Base-by-base conservation (phyloP, 1,284 basidiomycete genomes). In the Taiwanofungus camphoratus region DNA sequence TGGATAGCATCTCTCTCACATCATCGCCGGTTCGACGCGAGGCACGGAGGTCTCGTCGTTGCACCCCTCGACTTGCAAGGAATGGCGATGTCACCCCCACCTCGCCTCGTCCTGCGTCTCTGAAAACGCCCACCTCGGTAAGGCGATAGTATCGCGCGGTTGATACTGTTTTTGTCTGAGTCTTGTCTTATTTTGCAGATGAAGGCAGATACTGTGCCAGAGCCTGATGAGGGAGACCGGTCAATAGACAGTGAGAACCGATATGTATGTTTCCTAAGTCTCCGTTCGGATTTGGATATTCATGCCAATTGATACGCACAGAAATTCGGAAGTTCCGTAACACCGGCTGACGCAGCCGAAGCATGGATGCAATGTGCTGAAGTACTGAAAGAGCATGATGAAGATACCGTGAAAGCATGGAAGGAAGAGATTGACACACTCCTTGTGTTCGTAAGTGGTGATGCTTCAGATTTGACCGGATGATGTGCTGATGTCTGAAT, bases 361-460 rank as follows among this genome's bases (percentile, higher is more conserved):
- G n/a, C 50, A 3, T 55, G 52, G 54, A 36, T 42, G 30, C 39
- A 42, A 20, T 55, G 54, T 40, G 46, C 54, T 1, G 36, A 36
- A 5, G 50, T 46, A 2, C 39, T 55, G 44, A 53, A 52, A 31
- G 50, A 52, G 2, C 43, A 56, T 19, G 52, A 52, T 20, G 49
- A 51, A 13, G 45, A 39, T 7, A 39, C 40, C 12, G 47, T 54
- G 2, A 39, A 51, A 22, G 49, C 48, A 13, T 54, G 54, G 54
- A 56, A 56, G 30, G 52, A 54, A 20, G 54, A 56, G 23, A 52
- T 56, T 13, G 51, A 56, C 19, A 50, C 52, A 1, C 49, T 54
- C 18, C 49, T 56, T 5, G 51, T 56, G 11, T 54, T 54, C 38
- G 54, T 56, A 38, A 38, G 54, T 50, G 12, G 18, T 21, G 12